These are phyloP conservation scores for Schizochytrium sp. DNA, from an alignment of 108 stramenopile species.

Conservation along the genomic window DNA sequence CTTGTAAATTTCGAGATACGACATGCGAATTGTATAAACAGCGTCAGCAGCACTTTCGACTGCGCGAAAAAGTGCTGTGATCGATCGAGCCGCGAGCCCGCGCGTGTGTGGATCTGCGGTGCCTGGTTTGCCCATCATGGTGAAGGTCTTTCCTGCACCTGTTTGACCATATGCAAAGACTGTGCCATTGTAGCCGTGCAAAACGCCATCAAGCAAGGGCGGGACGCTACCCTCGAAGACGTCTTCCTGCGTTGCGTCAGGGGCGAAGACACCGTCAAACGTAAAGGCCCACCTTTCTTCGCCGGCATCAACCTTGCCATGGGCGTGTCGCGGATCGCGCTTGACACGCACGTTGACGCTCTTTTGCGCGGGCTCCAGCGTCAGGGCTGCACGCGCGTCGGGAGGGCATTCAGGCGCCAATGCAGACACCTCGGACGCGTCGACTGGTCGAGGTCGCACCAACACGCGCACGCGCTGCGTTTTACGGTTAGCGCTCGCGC, in stretches of 20 bases:
- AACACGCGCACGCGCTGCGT: too few species aligned
- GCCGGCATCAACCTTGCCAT: not conserved
- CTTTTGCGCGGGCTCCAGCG: not conserved
- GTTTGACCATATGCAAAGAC: conserved; percentile 34
- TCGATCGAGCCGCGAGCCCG: conserved; percentile 10
- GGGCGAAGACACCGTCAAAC: not conserved
- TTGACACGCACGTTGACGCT: not conserved
- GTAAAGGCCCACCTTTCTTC: not conserved
- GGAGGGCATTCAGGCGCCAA: not conserved
- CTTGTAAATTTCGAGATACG: conserved; percentile 42
- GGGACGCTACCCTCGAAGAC: not conserved
- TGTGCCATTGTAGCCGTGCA: conserved; percentile 25
- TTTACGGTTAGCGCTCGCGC: too few species aligned
- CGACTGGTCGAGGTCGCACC: too few species aligned
- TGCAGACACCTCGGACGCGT: not conserved
- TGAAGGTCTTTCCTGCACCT: conserved; percentile 33
- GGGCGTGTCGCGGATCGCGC: not conserved
- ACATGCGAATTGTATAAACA: conserved; percentile 23
- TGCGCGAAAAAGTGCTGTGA: not conserved
- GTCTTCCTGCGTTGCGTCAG: not conserved
- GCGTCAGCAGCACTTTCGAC: not conserved
- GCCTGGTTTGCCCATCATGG: not conserved
- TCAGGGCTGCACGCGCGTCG: not conserved
- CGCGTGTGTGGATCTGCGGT: not conserved
- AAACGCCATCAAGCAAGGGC: not conserved